A percentile compares a stretch with the other conserved stretches of the same genome.
Conservation (phyloP, 2,329 filamentous ascomycete species). For the Pseudofabraea citricarpa region DNA sequence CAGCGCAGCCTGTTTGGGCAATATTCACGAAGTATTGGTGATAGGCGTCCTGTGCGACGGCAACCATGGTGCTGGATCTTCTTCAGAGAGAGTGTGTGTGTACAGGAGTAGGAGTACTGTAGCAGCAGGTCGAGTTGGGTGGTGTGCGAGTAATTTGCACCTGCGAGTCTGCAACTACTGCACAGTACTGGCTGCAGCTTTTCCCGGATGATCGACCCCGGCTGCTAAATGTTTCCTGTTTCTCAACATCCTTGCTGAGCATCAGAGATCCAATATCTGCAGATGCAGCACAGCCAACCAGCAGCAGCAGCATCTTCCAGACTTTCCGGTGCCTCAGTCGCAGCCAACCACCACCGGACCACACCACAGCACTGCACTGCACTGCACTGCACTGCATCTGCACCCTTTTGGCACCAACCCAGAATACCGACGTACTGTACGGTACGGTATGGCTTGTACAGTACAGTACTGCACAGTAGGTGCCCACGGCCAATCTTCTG, state of each 20-base stretch:
- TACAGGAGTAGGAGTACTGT: no score
- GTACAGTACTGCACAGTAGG: no score
- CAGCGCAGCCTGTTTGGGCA: neutral
- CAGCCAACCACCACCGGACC: neutral
- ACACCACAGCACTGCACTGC: no score
- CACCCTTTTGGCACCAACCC: neutral
- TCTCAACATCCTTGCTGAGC: slow-evolving; percentile 1
- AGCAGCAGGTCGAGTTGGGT: no score
- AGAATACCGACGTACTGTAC: neutral
- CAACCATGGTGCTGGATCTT: neutral
- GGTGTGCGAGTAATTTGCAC: neutral
- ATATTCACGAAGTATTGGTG: neutral
- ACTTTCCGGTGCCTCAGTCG: neutral
- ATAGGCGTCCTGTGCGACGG: no score
- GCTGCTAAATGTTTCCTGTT: slow-evolving; percentile 1
- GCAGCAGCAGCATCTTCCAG: neutral
- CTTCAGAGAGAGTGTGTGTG: no score
- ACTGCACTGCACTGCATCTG: neutral
- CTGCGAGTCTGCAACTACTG: neutral
- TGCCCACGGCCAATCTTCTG: no score
- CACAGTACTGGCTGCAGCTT: neutral
- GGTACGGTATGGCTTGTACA: neutral
- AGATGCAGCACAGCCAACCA: neutral
- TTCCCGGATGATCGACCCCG: slow-evolving; percentile 1
- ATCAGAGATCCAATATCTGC: slow-evolving; percentile 3